phyloP scores from a whole-genome alignment of 345 rosid genomes.

The Brassica rapa region DNA sequence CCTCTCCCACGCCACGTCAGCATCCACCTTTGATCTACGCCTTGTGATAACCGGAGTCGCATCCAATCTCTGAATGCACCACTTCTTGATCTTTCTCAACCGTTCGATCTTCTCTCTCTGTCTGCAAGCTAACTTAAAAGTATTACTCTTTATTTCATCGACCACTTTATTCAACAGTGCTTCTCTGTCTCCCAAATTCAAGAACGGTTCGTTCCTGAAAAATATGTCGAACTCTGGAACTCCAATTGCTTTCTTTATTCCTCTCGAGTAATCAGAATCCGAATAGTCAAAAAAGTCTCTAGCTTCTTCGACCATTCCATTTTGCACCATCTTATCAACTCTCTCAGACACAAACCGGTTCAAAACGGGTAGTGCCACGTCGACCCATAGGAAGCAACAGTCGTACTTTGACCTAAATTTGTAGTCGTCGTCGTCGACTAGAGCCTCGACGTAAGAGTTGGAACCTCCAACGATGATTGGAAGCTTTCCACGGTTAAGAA shows the following conservation, averaged over 20 bases:
- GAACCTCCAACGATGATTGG: constrained; percentile 86
- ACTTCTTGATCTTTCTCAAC: constrained; percentile 50
- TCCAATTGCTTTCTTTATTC: constrained; percentile 68
- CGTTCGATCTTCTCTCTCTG: constrained; percentile 66
- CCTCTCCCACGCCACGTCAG: constrained; percentile 57
- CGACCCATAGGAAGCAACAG: constrained; percentile 64
- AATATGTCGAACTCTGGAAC: constrained; percentile 63
- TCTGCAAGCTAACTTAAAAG: constrained; percentile 51
- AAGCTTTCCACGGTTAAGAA: constrained; percentile 46
- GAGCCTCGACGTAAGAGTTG: constrained; percentile 67
- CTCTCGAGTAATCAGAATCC: constrained; percentile 47
- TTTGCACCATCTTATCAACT: constrained; percentile 64
- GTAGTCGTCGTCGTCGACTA: constrained; percentile 48
- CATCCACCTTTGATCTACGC: constrained; percentile 44
- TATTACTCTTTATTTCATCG: constrained; percentile 53
- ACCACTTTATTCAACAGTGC: constrained; percentile 53
- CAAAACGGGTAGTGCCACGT: constrained; percentile 58
- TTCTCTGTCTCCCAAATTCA: constrained; percentile 29
- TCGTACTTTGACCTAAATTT: constrained; percentile 55
- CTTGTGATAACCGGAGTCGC: constrained; percentile 61
- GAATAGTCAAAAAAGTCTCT: constrained; percentile 52
- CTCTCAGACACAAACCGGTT: constrained; percentile 51
- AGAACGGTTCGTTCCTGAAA: constrained; percentile 48
- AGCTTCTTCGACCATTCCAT: constrained; percentile 70
- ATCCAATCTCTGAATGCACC: constrained; percentile 65